phyloP scores from a whole-genome alignment of 371 early-diverging fungal species.

The Apophysomyces elegans region DNA sequence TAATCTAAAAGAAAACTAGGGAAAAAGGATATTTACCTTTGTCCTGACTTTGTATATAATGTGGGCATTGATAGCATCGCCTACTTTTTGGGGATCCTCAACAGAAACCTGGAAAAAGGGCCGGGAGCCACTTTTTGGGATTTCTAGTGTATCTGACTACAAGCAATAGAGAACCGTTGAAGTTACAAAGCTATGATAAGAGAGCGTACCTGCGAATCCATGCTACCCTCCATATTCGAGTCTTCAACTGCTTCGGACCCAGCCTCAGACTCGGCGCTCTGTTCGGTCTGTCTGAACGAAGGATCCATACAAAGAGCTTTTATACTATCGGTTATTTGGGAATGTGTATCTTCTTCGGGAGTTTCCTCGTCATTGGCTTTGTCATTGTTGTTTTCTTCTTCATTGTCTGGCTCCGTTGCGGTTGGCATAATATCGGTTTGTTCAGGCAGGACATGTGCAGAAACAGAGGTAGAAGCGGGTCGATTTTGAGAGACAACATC shows the following conservation, averaged over 20 bases:
- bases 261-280: neutral
- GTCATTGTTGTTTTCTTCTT: conserved; percentile 8
- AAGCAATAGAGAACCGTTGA: neutral
- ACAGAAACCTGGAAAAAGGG: conserved; percentile 80
- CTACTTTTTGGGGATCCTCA: conserved; percentile 89
- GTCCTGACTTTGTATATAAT: conserved; percentile 89
- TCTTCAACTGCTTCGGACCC: neutral
- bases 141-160: conserved; percentile 41
- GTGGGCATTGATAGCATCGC: conserved; percentile 85
- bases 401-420: neutral
- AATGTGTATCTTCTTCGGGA: too few species aligned
- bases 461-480: conserved; percentile 1
- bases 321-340: neutral
- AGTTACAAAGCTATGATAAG: neutral
- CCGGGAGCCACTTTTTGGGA: conserved; percentile 60
- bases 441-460: neutral
- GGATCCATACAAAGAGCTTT: neutral
- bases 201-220: neutral
- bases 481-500: conserved; percentile 26
- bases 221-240: neutral
- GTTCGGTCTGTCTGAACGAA: neutral
- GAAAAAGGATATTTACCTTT: conserved; percentile 50
- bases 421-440: neutral
- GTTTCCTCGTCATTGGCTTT: neutral
- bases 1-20: neutral